Evolutionary conservation across 2,329 filamentous ascomycete species (phyloP).

Genomic region (Rhinocladiella similis): DNA sequence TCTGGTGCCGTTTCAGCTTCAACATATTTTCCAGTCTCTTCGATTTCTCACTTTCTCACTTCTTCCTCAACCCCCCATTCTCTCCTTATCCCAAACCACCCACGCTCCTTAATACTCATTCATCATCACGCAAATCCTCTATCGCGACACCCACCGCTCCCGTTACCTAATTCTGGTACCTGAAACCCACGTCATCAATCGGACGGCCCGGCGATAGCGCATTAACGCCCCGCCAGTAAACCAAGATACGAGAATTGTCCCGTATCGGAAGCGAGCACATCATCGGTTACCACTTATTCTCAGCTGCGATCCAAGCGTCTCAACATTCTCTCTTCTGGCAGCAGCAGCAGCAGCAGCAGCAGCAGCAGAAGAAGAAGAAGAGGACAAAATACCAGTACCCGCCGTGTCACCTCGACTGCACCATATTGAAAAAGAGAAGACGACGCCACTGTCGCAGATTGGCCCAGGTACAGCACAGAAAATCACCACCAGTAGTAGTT

Average conservation of each 20-base stretch:
- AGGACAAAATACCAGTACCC: too few relatives aligned
- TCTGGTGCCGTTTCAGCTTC: too few relatives aligned
- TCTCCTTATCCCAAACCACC: too few relatives aligned
- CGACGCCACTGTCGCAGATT: too few relatives aligned
- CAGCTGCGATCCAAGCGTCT: background rate
- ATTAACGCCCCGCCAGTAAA: conserved; percentile 5
- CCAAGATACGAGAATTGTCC: conserved; percentile 1
- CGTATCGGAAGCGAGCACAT: conserved; percentile 7
- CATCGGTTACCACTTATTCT: background rate
- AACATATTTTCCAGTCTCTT: too few relatives aligned
- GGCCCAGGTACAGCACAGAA: background rate
- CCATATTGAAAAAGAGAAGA: background rate
- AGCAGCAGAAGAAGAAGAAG: too few relatives aligned
- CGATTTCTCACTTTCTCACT: too few relatives aligned
- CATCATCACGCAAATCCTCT: too few relatives aligned
- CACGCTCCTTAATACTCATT: too few relatives aligned
- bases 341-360: too few relatives aligned
- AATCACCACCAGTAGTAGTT: background rate
- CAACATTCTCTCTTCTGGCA: background rate
- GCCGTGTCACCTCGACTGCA: background rate
- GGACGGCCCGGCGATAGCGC: conserved; percentile 4
- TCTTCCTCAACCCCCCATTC: too few relatives aligned
- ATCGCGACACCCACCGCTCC: too few relatives aligned
- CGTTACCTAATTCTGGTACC: background rate
- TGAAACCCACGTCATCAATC: conserved; percentile 8